Evolutionary conservation across 345 rosid genomes (phyloP), one percentile per base, ranked within the genome.

Genomic region (Bruguiera sexangula): DNA sequence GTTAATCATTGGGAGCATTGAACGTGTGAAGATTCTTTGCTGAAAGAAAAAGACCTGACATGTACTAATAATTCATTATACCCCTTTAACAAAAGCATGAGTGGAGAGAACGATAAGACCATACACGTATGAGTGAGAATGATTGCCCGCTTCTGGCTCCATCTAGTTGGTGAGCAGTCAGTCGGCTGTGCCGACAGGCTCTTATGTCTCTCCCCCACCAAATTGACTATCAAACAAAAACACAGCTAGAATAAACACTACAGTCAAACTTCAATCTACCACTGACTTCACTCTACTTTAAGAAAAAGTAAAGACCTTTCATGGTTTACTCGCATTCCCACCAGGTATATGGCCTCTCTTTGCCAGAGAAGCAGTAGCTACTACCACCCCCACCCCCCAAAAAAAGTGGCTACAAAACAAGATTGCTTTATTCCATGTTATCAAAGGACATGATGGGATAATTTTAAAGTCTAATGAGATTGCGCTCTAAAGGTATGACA

Each of bases 91-190:
- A 64, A 79, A 67, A 80, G 72, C 76, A 76, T 46, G 11, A 64
- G 77, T 63, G 5, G 9, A 27, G 24, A 31, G 69, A 67, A 72
- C 60, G 73, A 54, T 71, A 20, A 75, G 71, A 64, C 68, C 81
- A 81, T 85, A 75, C 76, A 8, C 83, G 72, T 80, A 78, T 52
- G 7, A 63, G 77, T 66, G 6, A 66, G 46, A 67, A 70, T 31
- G 22, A 65, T 62, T 71, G 63, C 69, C 69, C 67, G 24, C 70
- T 71, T 21, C 5, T 0, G 10, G 15, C 48, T 39, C 15, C 13
- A 43, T 37, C 74, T 65, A 67, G 89, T 85, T 75, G 84, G 80
- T 85, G 76, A 82, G 78, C 72, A 57, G 82, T 85, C 77, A 46
- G 62, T 76, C 69, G 3, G 29, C 26, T 11, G 69, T 75, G 77